Evolutionary conservation across 306 rosid genomes (phyloP), one percentile per base, ranked within the genome.

Genomic region (Quercus ilex): DNA sequence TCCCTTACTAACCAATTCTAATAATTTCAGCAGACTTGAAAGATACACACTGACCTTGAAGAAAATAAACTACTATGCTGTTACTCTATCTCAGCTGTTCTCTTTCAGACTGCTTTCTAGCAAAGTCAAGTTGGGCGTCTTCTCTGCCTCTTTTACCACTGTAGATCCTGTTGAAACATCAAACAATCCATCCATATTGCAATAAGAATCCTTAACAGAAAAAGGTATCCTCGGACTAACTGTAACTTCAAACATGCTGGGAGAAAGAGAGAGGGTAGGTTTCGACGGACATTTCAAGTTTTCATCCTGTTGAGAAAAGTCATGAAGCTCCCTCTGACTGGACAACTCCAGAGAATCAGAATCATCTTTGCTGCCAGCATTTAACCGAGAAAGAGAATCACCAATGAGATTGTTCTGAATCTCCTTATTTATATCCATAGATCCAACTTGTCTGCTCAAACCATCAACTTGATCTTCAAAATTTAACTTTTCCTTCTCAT

Each of bases 361-460:
- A 57, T 73, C 71, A 79, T 86, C 91, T 76, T 77, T 82, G 74
- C 73, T 59, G 80, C 84, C 70, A 26, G 72, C 64, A 51, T 67
- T 85, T 75, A 83, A 69, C 60, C 49, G 81, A 68, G 81, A 77
- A 55, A 82, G 80, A 78, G 84, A 69, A 80, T 83, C 74, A 14
- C 57, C 75, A 33, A 20, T 67, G 57, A 74, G 35, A 71, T 74
- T 81, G 55, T 75, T 74, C 77, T 56, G 51, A 15, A 60, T 74
- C 89, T 81, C 79, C 9, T 59, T 52, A 28, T 60, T 68, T 55
- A 91, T 79, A 75, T 85, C 85, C 76, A 89, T 62, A 17, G 79
- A 83, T 73, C 59, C 90, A n/a, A 86, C 81, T 85, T 86, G 83
- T 68, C 85, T 72, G 82, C 80, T 85, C 86, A 91, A 78, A 85